Base-by-base conservation (phyloP, 2,329 filamentous ascomycete species). In the Byssochlamys sp. region DNA sequence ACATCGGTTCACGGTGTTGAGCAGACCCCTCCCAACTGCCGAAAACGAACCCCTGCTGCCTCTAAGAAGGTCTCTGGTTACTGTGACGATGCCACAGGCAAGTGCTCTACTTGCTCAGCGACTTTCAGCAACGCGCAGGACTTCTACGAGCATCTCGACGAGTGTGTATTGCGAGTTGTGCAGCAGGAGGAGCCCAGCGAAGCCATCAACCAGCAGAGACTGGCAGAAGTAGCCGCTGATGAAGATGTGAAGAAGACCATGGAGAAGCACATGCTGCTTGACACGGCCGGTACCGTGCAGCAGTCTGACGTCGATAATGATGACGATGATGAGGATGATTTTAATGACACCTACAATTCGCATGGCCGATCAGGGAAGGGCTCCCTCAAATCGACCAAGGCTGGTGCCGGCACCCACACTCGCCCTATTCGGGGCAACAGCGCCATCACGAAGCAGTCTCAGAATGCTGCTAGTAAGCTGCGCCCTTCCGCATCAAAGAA, bases 121-220 rank as follows among this genome's bases (percentile, higher is more conserved):
- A 89, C 84, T 6, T 97, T 96, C 71, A 81, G 81, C 63, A 92
- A 87, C 60, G 90, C 92, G 2, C 92, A 97, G 73, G 92, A 96
- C 69, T 96, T 96, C 76, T 96, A 97, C 72, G 92, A 97, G 77
- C 92, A 97, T 79, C 79, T 96, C 63, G 92, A 86, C 66, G 83
- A 86, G 72, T 86, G 84, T 68, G 83, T 86, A 11, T 73, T 86
- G 59, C 81, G 83, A 31, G 81, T 86, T 25, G 84, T 86, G 28
- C 81, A 83, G 66, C 79, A 81, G 64, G 78, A 81, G 61, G 80
- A 83, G 60, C 81, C 80, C 2, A 78, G 76, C 55, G 81, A 83
- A 62, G 80, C 79, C 14, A 81, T 82, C 71, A 83, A 83, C 66
- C 77, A 80, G 65, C 77, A 79, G 59, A 73, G 77, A 29, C 75